Base-by-base conservation (phyloP, 2,329 filamentous ascomycete genomes). In the Corynespora cassiicola region DNA sequence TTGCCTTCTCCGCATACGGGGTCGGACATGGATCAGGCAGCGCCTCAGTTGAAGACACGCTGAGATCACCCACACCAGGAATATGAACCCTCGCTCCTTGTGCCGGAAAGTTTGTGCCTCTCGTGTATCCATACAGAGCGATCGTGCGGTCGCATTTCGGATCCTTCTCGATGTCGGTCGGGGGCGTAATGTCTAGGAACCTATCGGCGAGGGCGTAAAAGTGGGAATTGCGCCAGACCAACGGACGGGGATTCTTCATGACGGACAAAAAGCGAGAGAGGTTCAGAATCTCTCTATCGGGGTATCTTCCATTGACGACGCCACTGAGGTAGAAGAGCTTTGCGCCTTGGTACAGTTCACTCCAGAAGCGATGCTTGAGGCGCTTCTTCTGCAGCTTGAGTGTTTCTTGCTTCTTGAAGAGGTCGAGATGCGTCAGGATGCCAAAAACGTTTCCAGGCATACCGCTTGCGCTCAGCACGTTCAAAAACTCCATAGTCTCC, bases 401-500 rank as follows among this genome's bases (percentile, higher is more conserved):
- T 0, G 89, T 86, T 58, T 95, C 91, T 39, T 94, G 92, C 63
- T 96, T 97, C 63, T 86, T 83, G 76, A 99, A 99, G 10, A 99
- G 76, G 65, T 99, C 94, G 45, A 99, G 77, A 75, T 99, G 95
- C 11, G 94, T 97, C 28, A 99, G 79, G 40, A 99, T 91, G 35
- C 94, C 94, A 65, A 99, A 97, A 23, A 99, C 91, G 58, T 99
- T 99, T 51, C 94, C 92, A 0, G 95, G 94, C 92, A 99, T 97
- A 68, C 94, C 94, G 19, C 88, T 95, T 2, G 90, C 84, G n/a
- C 88, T 87, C 33, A 99, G 76, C 12, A 96, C 85, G 57, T 96
- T 97, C 62, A 99, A 75, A 47, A 99, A 99, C 71, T 99, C 94
- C 94, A 99, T 99, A 0, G 94, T 99, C 78, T 99, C 94, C 94